Conservation (phyloP, 345 rosid species). For the Linum usitatissimum region DNA sequence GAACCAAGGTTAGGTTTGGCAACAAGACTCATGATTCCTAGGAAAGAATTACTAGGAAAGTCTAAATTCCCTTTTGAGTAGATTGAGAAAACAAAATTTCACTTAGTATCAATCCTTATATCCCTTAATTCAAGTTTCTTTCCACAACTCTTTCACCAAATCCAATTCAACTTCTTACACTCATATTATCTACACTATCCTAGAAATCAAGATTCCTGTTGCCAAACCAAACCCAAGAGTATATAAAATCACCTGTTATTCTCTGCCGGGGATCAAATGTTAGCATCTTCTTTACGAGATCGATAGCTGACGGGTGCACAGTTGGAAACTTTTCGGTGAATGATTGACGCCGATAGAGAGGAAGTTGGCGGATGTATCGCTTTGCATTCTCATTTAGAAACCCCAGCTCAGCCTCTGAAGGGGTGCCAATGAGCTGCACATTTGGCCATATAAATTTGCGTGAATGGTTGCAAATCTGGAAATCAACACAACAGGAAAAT, state of each 20-base stretch:
- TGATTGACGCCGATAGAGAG: conserved; percentile 47
- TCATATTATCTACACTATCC: no score
- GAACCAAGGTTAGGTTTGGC: no score
- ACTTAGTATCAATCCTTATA: no score
- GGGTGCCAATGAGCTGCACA: conserved; percentile 76
- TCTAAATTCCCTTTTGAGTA: no score
- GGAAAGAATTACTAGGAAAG: no score
- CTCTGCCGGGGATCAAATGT: conserved; percentile 73
- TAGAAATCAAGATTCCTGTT: no score
- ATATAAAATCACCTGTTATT: conserved; percentile 50
- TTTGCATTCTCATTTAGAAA: conserved; percentile 70
- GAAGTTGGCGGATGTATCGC: conserved; percentile 59
- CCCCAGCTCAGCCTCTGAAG: conserved; percentile 67
- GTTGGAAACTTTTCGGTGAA: conserved; percentile 61
- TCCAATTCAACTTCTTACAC: no score
- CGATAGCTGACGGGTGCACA: conserved; percentile 59
- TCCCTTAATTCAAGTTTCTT: no score
- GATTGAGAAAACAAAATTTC: no score
- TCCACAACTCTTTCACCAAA: no score
- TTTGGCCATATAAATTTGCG: not conserved
- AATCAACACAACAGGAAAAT: not conserved
- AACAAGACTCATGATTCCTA: no score
- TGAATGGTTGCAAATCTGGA: not conserved
- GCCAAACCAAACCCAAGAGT: no score
- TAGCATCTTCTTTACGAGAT: conserved; percentile 82